Base-by-base conservation (phyloP, 495 filamentous ascomycete species). In the Trichoderma erinaceum region DNA sequence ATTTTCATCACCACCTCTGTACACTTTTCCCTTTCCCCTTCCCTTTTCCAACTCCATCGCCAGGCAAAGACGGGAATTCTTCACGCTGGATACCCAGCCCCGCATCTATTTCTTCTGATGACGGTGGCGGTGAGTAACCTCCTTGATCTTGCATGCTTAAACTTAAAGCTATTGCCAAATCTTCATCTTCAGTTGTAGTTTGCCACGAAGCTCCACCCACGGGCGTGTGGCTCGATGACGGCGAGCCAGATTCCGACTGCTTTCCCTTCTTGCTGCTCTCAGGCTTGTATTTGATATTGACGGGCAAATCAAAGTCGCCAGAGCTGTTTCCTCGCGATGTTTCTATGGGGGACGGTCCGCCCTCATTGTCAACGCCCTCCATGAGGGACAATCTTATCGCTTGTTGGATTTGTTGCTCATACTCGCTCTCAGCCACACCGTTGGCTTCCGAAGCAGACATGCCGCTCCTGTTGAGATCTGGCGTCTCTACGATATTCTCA, bases 71-170 rank as follows among this genome's bases (percentile, higher is more conserved):
- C 11, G 89, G 88, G 67, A 88, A 91, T 67, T 86, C 86, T 38
- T 88, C 85, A 38, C 78, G 79, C n/a, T 68, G 68, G 23, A 64
- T 65, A n/a, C 63, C 66, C 21, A 69, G 44, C 63, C 41, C 58
- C 73, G 71, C 21, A 74, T 63, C 32, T 66, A 71, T 65, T 67
- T 68, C 69, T 70, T 69, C 68, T 70, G 69, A 64, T 73, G 68
- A 70, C 73, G 75, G 68, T 77, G 65, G 23, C 41, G 35, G 38
- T 6, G 65, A 66, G 44, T 80, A 77, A 77, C 87, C 85, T 77
- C 86, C 79, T 67, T 92, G 88, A 77, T 97, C 93, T 15, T 88
- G 90, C 61, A 97, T 77, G 75, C 95, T 97, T 41, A 97, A 77
- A 75, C 89, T 87, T 68, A 97, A 78, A 3, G 95, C 95, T 68